Evolutionary conservation across 2,329 filamentous ascomycete genomes (phyloP), one percentile per base, ranked within the genome.

Genomic region (Botrytis hyacinthi): DNA sequence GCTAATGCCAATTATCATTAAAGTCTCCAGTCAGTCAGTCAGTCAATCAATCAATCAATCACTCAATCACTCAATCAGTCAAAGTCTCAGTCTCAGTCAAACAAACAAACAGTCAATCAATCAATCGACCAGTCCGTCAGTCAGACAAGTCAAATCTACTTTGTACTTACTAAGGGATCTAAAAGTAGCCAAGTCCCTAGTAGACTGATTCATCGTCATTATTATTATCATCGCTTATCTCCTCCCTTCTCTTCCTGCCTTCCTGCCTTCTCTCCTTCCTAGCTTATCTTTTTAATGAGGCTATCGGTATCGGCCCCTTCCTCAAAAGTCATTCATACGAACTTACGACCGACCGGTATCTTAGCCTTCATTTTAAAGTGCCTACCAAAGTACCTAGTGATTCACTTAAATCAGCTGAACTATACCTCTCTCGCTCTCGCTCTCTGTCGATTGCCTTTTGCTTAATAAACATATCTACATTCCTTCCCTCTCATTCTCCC

Each of bases 241-340:
- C 40, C 61, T 8, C n/a, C 32, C 57, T 20, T 26, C 57, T 10
- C 57, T 60, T 35, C 57, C 57, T 32, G n/a, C n/a, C 16, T 16
- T 32, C 54, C 57, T 59, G n/a, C 51, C 51, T 29, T 29, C 51
- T 18, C 40, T 44, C n/a, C 61, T 29, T 29, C 37, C 61, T 40
- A 44, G 37, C 61, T 63, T 63, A 63, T 63, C 61, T 63, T 63
- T n/a, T 42, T 20, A 42, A 40, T 29, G 29, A 54, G n/a, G n/a
- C 51, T 54, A 29, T 57, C 51, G 51, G 51, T 54, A 29, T 57
- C 51, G 51, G 51, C n/a, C 51, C n/a, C 51, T 29, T 57, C 51
- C 51, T 57, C n/a, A 29, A 29, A 57, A 57, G 14, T 18, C 51
- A 29, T 29, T 32, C n/a, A 8, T n/a, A n/a, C 48, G 5, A 16